Base-by-base conservation (phyloP, 2,329 filamentous ascomycete genomes). In the Cucurbitaria berberidis region DNA sequence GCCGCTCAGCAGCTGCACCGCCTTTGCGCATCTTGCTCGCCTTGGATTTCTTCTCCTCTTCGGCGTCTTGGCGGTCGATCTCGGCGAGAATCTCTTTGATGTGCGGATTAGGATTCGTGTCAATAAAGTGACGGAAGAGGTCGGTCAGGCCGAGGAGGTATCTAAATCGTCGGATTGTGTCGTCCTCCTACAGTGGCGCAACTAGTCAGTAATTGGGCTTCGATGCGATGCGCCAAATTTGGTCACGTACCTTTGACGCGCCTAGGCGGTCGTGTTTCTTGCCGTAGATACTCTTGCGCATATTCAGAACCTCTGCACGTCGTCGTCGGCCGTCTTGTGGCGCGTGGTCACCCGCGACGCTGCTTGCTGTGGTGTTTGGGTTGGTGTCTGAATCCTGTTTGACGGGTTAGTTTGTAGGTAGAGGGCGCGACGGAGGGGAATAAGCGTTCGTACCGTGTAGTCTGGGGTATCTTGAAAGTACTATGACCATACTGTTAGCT, bases 41-140 rank as follows among this genome's bases (percentile, higher is more conserved):
- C 76, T 91, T 91, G 9, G 82, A 82, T 59, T 84, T 89, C 34
- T 82, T 81, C 26, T 86, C 84, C 63, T 92, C 79, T 59, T 85
- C 90, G 11, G 84, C 87, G 73, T 98, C 96, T 73, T 96, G 93
- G 41, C 91, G 88, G 76, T 99, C 95, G 68, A 98, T 97, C 76
- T 97, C 91, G 45, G 85, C 84, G 84, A 98, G 95, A 65, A 97
- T 91, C 53, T 96, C 90, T 67, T 93, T 90, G 69, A 98, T 95
- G 67, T 90, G 91, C 15, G 95, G 93, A 70, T 99, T 93, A 5
- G 93, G 93, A 71, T 97, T 99, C 8, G 92, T 91, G 72, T 98
- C 93, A 78, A 99, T 99, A 76, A 99, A 99, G 78, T 99, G 95
- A 61, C 96, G 91, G 80, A 99, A 99, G 18, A 99, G 82, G 70